Evolutionary conservation across 768 basidiomycete species (phyloP), one percentile per base, ranked within the genome.

Genomic region (Leccinum incarnatum): DNA sequence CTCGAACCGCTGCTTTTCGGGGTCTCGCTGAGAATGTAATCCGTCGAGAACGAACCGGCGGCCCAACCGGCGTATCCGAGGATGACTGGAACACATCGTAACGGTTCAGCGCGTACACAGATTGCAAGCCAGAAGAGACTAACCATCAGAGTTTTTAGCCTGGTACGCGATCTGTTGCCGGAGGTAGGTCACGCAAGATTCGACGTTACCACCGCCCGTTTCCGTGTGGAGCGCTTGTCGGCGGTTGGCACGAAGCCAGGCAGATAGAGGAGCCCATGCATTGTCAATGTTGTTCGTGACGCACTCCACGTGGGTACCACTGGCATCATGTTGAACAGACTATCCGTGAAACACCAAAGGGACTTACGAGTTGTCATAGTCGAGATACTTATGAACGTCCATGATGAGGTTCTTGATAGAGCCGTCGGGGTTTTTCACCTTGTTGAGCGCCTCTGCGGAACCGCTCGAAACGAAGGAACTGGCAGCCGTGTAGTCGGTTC

Each of bases 361-460:
- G 21, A 55, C 77, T 69, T 66, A 79, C 56, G 77, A 81, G 67
- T 78, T 80, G 62, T 85, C 82, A 15, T 64, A 72, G 68, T 86
- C 84, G 51, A 83, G 78, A 71, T 85, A 86, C 67, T 83, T 81
- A 76, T 86, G 85, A 2, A 85, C 83, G 62, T 87, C 85, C 64
- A 86, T 79, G 58, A 86, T 72, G 42, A 86, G 76, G 64, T 75
- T 75, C 23, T 69, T 77, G 12, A 58, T 75, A 25, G 70, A 75
- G 4, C 81, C 79, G 58, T 82, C 81, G 29, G 75, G 77, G 61
- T 82, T 82, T 5, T 50, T 74, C 37, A 83, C 78, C 46, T 64
- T 75, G 60, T 60, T 65, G 29, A 87, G 72, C 4, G 84, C 79
- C 12, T 75, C 76, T 2, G 78, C 82, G 23, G 81, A 82, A 5